Conservation (phyloP, 192 early-diverging fungal species). For the Podila minutissima region DNA sequence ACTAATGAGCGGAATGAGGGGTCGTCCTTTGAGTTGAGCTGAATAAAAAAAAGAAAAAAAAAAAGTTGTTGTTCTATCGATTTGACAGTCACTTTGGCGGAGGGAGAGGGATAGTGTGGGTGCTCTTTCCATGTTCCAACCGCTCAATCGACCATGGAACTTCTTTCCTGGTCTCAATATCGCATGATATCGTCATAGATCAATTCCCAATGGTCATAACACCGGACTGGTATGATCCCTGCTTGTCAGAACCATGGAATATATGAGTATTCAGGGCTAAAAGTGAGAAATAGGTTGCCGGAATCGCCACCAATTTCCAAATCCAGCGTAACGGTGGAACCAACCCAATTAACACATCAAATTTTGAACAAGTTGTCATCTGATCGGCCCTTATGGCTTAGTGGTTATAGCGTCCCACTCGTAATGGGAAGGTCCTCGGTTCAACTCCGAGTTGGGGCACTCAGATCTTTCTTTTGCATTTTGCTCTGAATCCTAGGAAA, state of each 20-base stretch:
- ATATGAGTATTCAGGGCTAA: too few species aligned
- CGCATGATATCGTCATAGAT: too few species aligned
- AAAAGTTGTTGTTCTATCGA: background rate
- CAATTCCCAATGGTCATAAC: too few species aligned
- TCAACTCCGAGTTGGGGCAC: slow-evolving; percentile 52
- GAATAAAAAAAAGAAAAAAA: background rate
- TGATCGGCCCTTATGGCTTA: slow-evolving; percentile 34
- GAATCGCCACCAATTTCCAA: too few species aligned
- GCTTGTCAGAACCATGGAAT: too few species aligned
- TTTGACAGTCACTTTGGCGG: background rate
- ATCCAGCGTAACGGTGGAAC: too few species aligned
- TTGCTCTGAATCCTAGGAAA: background rate
- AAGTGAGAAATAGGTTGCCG: too few species aligned
- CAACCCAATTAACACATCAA: too few species aligned
- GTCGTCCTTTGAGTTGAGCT: background rate
- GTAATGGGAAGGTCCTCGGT: slow-evolving; percentile 54
- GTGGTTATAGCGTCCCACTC: slow-evolving; percentile 54
- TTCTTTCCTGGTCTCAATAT: too few species aligned
- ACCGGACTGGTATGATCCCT: too few species aligned
- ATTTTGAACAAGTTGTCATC: background rate
- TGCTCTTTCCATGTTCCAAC: background rate
- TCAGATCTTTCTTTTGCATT: slow-evolving; percentile 1
- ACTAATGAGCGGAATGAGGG: background rate
- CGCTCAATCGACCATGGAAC: too few species aligned
- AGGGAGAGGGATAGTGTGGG: background rate